These are phyloP conservation scores for Phaffia tasmanica DNA, from an alignment of 768 basidiomycete genomes.

Conservation along the genomic window DNA sequence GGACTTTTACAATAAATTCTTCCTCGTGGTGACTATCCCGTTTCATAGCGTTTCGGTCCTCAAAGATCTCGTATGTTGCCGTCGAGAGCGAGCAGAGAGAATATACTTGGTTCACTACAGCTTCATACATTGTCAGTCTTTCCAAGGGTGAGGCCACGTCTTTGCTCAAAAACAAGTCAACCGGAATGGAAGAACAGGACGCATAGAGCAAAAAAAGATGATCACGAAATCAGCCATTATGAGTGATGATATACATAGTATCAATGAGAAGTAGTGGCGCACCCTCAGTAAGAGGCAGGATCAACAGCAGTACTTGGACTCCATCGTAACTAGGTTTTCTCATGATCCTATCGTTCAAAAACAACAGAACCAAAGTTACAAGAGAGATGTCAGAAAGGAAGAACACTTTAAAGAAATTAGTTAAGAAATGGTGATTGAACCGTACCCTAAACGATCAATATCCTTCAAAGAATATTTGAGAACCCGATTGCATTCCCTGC, in stretches of 20 bases:
- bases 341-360: constrained; percentile 50
- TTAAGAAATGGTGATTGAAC: background rate
- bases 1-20: constrained; percentile 51
- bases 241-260: background rate
- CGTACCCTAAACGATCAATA: constrained; percentile 50
- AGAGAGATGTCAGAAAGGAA: too few species aligned
- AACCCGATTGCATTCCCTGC: constrained; percentile 50
- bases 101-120: constrained; percentile 69
- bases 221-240: too few species aligned
- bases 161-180: constrained; percentile 25
- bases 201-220: too few species aligned
- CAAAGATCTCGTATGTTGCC: constrained; percentile 36
- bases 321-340: constrained; percentile 79
- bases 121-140: constrained; percentile 59
- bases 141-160: constrained; percentile 45
- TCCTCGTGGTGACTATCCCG: constrained; percentile 41
- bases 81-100: constrained; percentile 55
- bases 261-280: constrained; percentile 28
- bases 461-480: constrained; percentile 63
- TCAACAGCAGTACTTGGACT: constrained; percentile 61
- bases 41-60: constrained; percentile 37
- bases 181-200: too few species aligned
- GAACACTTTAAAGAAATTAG: too few species aligned
- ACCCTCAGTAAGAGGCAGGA: constrained; percentile 80
- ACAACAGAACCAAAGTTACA: background rate